Conservation (phyloP, 2,329 filamentous ascomycete species). For the Colletotrichum brevisporum region DNA sequence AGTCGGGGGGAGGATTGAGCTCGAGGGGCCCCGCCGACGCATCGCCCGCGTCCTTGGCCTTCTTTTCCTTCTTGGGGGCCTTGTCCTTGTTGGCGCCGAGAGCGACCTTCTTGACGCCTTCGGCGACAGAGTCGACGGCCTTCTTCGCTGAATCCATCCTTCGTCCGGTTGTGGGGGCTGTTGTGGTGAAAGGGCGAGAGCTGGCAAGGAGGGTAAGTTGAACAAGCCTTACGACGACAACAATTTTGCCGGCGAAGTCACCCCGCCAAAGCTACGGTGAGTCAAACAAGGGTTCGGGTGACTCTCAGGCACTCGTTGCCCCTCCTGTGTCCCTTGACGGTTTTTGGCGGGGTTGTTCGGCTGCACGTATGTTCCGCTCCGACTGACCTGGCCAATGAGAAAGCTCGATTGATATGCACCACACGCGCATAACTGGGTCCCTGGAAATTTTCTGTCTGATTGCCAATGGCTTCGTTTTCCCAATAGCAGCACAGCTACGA, state of each 20-base stretch:
- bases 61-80: constrained; percentile 68
- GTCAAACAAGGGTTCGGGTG: constrained; percentile 38
- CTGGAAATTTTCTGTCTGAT: constrained; percentile 41
- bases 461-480: constrained; percentile 18
- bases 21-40: constrained; percentile 60
- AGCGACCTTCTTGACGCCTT: constrained; percentile 72
- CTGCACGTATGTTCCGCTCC: constrained; percentile 27
- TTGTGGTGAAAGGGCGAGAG: constrained; percentile 17
- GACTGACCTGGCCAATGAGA: constrained; percentile 15
- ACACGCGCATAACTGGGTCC: constrained; percentile 25
- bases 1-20: constrained; percentile 75
- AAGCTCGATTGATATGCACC: constrained; percentile 36
- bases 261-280: constrained; percentile 41
- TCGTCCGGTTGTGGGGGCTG: constrained; percentile 30
- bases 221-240: neutral
- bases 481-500: constrained; percentile 29
- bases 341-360: constrained; percentile 34
- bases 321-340: neutral
- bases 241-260: constrained; percentile 34
- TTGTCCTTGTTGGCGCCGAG: constrained; percentile 60
- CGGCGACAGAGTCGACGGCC: constrained; percentile 63
- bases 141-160: constrained; percentile 64
- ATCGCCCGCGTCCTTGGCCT: constrained; percentile 53
- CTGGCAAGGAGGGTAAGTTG: neutral
- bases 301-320: constrained; percentile 7